Percentiles rank a stretch among this genome's conserved stretches.
Conservation (phyloP, 2,329 filamentous ascomycete genomes). For the Aureobasidium subglaciale region DNA sequence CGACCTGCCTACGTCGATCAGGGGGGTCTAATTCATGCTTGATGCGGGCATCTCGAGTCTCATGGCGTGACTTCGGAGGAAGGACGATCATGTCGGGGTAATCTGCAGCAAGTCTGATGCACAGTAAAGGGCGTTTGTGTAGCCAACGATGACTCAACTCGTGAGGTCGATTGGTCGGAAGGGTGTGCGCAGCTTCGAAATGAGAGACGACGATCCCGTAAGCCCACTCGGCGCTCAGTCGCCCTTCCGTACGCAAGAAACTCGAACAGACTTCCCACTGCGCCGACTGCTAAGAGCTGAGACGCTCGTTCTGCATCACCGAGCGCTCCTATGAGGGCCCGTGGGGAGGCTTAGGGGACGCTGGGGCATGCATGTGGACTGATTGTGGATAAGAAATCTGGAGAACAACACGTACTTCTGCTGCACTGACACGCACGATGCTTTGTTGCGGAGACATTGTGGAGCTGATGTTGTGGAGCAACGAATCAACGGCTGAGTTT, state of each 20-base stretch:
- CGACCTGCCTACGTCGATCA: constrained; percentile 1
- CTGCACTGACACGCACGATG: not conserved
- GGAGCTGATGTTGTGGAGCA: not conserved
- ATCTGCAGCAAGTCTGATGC: constrained; percentile 5
- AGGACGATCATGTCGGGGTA: constrained; percentile 10
- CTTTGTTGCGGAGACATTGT: not conserved
- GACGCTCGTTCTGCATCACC: not conserved
- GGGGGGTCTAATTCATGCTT: not conserved
- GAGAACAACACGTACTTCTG: constrained; percentile 5
- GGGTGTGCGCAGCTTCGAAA: not conserved
- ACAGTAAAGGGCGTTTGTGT: constrained; percentile 2
- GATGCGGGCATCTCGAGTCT: not conserved
- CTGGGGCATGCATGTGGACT: constrained; percentile 11
- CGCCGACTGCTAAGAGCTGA: not conserved
- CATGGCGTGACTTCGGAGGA: constrained; percentile 12
- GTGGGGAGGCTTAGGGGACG: not conserved
- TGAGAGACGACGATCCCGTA: constrained; percentile 7
- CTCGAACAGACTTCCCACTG: not conserved
- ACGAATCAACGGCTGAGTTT: not conserved
- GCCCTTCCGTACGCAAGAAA: constrained; percentile 1
- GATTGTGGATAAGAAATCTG: constrained; percentile 8
- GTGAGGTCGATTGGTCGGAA: not conserved
- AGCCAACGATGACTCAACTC: not conserved
- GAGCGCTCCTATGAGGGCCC: constrained; percentile 3
- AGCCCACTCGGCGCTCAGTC: constrained; percentile 5